Base-by-base conservation (phyloP, 2,329 filamentous ascomycete species). In the Nigrospora osmanthi region DNA sequence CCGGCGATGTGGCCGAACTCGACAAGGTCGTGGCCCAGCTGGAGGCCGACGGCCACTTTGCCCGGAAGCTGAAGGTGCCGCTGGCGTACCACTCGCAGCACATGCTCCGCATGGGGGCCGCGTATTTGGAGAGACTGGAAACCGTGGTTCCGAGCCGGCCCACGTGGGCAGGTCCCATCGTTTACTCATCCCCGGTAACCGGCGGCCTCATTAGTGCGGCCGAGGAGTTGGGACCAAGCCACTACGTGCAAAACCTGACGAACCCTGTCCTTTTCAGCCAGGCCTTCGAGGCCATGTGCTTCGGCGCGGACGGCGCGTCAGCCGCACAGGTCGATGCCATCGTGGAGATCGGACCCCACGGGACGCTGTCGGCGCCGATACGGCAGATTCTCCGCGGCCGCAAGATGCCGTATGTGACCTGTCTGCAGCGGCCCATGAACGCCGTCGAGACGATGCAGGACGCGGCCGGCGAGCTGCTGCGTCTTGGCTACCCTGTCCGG, bases 301-400 rank as follows among this genome's bases (percentile, higher is more conserved):
- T 38, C 1, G 35, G 46, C 0, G 43, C 15, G 6, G 38, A 19
- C 3, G 33, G 19, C 9, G 44, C 47, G 17, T 47, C 47, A 11
- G 44, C 47, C 15, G 45, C 46, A 10, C 34, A 41, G 1, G 49
- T 58, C 9, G 52, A 60, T 28, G 44, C 58, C 28, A 45, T 59
- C 11, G 43, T 65, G 9, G 63, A 64, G 37, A 46, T 65, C 17
- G 62, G 62, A 0, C 50, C 62, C 2, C 60, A 63, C 23, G 48
- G 53, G 2, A 55, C 61, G 0, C 54, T 63, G 3, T 48, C 51
- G 2, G 58, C 59, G 0, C 60, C 60, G 0, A 57, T 60, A 6
- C 49, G 51, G 10, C 55, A 64, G 43, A 61, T 58, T 12, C 40
- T 63, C 52, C 51, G 52, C 40, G 54, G 12, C 15, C 46, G 10